These are phyloP conservation scores for Tetrahymena thermophila DNA, from an alignment of 73 alveolate genomes.

Conservation along the genomic window DNA sequence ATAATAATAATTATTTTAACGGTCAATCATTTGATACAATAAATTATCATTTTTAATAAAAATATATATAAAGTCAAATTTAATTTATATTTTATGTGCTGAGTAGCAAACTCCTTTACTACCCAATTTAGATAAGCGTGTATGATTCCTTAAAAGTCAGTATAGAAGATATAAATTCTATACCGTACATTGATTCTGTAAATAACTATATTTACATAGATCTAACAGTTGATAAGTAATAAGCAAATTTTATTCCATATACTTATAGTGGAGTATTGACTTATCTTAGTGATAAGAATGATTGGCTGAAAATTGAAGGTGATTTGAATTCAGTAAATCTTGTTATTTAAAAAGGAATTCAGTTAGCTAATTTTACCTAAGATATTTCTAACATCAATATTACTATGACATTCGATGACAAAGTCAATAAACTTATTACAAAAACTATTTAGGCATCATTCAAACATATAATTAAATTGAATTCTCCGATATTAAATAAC, in stretches of 20 bases:
- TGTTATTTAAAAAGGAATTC: background rate
- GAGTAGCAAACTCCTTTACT: background rate
- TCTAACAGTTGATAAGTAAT: background rate
- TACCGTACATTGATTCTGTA: background rate
- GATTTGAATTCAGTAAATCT: background rate
- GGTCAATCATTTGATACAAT: background rate
- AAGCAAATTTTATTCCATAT: background rate
- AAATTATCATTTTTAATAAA: background rate
- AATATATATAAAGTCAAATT: background rate
- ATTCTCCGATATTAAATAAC: background rate
- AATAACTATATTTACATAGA: background rate
- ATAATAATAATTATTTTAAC: background rate
- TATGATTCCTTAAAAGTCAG: background rate
- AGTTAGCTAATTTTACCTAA: background rate
- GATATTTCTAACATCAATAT: background rate
- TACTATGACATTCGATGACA: background rate
- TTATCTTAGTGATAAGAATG: background rate
- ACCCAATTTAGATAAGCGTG: background rate
- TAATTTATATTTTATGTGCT: background rate
- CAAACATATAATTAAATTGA: background rate
- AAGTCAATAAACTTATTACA: background rate
- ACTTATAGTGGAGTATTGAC: background rate
- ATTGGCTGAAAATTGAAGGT: background rate
- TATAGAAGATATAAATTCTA: background rate
- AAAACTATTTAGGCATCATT: background rate